Evolutionary conservation across 352 stramenopile genomes (phyloP), one percentile per base, ranked within the genome.

Genomic region (Globisporangium solare): DNA sequence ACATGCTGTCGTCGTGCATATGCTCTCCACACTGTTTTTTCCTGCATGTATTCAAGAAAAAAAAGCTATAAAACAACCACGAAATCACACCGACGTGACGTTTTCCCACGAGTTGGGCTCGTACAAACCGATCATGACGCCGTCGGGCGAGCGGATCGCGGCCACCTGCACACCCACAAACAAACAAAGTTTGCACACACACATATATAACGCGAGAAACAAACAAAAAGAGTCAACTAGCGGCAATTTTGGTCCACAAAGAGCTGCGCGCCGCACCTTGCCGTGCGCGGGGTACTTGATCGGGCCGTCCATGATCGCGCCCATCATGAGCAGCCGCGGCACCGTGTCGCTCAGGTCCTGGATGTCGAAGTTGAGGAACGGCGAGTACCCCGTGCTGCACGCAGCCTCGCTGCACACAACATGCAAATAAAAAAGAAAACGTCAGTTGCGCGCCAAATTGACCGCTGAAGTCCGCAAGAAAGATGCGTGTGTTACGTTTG

Each of bases 271-370:
- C n/a, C n/a, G n/a, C n/a, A 91, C 78, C 67, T 94, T 96, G 51
- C 89, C 89, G 48, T 96, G 86, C 20, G 85, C 84, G 7, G 89
- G 89, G 72, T 97, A 96, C 68, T 97, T 97, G 70, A 97, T 96
- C 21, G 89, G 89, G 8, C 89, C 89, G 56, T 97, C 89, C 75
- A 97, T 93, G 54, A 88, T 89, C 17, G 82, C 88, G 11, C 89
- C 89, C 32, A 97, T 68, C 71, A 86, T 89, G 22, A 97, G 69
- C 51, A 96, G 67, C 56, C 86, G 71, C 52, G 86, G 85, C 57
- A 97, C 77, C 12, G 85, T 87, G 27, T 93, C 82, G 62, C 90
- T 87, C 57, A 97, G 76, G 60, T 97, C 86, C 40, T 77, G 66
- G 42, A 96, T 92, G 62, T 96, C 87, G 51, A 97, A 96, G 60